These are phyloP conservation scores for Helotiales sp. DNA, from an alignment of 2,329 filamentous ascomycete genomes.

Conservation along the genomic window DNA sequence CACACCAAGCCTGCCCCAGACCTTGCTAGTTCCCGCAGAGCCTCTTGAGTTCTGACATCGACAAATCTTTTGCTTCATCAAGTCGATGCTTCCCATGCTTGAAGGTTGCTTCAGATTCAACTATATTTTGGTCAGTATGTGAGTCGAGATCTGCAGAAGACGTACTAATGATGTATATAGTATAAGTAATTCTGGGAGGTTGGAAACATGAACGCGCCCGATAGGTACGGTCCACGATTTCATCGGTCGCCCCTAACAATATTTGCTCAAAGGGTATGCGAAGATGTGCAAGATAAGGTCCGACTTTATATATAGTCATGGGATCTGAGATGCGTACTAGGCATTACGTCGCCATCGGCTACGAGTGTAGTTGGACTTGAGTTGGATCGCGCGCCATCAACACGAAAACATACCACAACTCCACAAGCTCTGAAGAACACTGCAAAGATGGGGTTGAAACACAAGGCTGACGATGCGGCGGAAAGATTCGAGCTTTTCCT, in stretches of 20 bases:
- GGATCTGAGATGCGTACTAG: too few species aligned
- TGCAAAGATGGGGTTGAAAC: not conserved
- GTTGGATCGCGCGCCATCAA: not conserved
- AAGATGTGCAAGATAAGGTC: too few species aligned
- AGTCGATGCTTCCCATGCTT: not conserved
- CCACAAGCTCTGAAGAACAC: not conserved
- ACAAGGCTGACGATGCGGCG: conserved; percentile 20
- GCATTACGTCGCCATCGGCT: too few species aligned
- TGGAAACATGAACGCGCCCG: conserved; percentile 51
- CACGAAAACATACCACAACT: not conserved
- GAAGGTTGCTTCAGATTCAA: not conserved
- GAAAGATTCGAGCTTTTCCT: conserved; percentile 90
- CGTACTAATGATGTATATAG: not conserved
- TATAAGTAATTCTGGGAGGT: not conserved
- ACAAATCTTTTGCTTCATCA: not conserved
- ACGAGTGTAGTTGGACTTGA: too few species aligned
- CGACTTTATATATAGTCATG: too few species aligned
- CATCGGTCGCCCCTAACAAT: not conserved
- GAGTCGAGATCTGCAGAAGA: not conserved
- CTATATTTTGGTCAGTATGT: not conserved
- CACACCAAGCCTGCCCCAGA: not conserved
- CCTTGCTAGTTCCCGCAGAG: conserved; percentile 24
- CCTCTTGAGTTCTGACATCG: conserved; percentile 6
- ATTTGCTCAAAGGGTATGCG: not conserved
- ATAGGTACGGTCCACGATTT: conserved; percentile 43